These are phyloP conservation scores for Clarkia xantiana DNA, from an alignment of 345 rosid genomes.

Conservation along the genomic window DNA sequence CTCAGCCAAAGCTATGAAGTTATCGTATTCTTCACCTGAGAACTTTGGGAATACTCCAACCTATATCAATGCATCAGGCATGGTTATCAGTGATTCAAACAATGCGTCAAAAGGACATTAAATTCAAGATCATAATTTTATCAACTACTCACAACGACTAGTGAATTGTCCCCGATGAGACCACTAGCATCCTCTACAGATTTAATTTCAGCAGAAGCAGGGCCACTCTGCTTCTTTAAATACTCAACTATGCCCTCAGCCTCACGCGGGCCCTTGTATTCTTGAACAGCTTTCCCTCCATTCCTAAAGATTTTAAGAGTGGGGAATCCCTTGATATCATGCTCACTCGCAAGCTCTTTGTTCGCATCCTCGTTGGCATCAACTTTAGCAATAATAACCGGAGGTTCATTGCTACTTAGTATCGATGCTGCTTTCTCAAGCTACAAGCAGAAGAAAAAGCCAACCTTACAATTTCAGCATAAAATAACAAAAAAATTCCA, in stretches of 20 bases:
- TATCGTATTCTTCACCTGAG: slow-evolving; percentile 77
- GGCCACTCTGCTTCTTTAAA: slow-evolving; percentile 83
- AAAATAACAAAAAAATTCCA: too few species aligned
- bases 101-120: too few species aligned
- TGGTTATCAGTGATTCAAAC: not conserved
- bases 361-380: slow-evolving; percentile 73
- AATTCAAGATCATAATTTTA: not conserved
- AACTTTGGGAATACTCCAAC: slow-evolving; percentile 84
- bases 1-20: slow-evolving; percentile 53
- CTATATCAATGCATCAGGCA: slow-evolving; percentile 19
- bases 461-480: too few species aligned
- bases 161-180: slow-evolving; percentile 48
- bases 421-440: slow-evolving; percentile 88
- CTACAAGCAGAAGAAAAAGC: slow-evolving; percentile 19
- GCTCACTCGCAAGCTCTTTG: slow-evolving; percentile 43
- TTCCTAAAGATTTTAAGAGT: slow-evolving; percentile 73
- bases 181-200: slow-evolving; percentile 43
- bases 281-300: slow-evolving; percentile 67
- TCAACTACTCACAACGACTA: slow-evolving; percentile 48
- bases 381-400: slow-evolving; percentile 63
- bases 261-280: slow-evolving; percentile 92
- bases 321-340: slow-evolving; percentile 81
- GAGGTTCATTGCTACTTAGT: slow-evolving; percentile 53
- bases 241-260: slow-evolving; percentile 77
- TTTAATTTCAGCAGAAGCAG: slow-evolving; percentile 72